Evolutionary conservation across 2,329 filamentous ascomycete species (phyloP), one percentile per base, ranked within the genome.

Genomic region (Phyllosticta capitalensis): DNA sequence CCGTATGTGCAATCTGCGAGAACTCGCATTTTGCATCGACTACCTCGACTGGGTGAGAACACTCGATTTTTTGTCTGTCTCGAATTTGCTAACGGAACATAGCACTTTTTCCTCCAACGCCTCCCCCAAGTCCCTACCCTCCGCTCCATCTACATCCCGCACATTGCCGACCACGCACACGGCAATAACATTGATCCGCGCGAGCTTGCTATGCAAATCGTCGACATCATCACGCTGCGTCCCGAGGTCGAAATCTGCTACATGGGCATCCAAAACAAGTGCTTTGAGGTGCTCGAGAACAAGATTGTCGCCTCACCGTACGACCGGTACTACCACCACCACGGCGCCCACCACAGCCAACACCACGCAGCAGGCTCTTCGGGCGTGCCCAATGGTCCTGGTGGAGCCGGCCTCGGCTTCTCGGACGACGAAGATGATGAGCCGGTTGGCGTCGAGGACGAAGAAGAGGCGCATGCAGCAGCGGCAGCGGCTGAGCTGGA

Each of bases 51-150:
- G 89, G 89, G 87, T 90, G 78, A 77, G 83, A 71, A 55, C 26
- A 28, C 14, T 33, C 6, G 6, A 50, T n/a, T 10, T 62, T 26
- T 54, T 7, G 7, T 28, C 28, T 22, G 45, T 12, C 38, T 33
- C 30, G 22, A 52, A 14, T 20, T 20, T 28, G 7, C 19, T 33
- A 28, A 45, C 14, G 3, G 2, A 22, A 14, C 30, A 54, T 63
- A 90, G 88, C 89, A 94, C 72, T 85, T 83, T 63, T 90, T 94
- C 74, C 80, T 94, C 9, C 88, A 90, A 69, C 79, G 86, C 50
- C 80, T 94, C 10, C 88, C 88, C 0, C 81, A 83, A 56, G 79
- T 92, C 56, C 81, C 85, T 0, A 83, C 88, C 59, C 79, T 94
- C 38, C 83, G 85, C 20, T 87, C 86, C 9, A 75, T 91, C 3